Conservation (phyloP, 495 filamentous ascomycete genomes). For the Xylaria venustula region DNA sequence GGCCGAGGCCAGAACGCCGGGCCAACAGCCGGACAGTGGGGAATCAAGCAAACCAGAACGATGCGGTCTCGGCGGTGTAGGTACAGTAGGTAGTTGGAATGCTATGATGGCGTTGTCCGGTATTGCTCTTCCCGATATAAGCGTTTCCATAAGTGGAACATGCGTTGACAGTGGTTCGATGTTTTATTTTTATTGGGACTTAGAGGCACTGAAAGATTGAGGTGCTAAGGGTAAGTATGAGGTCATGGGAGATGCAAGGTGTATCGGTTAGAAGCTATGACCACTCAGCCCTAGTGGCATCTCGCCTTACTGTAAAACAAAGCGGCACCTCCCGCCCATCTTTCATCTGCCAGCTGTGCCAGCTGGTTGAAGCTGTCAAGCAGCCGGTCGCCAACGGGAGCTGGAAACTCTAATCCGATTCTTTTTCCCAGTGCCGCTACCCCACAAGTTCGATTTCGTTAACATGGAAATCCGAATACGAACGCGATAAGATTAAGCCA, state of each 20-base stretch:
- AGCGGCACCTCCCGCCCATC: too few species aligned
- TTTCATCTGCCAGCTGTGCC: too few species aligned
- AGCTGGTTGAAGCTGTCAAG: background rate
- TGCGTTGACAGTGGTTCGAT: conserved; percentile 14
- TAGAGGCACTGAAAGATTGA: background rate
- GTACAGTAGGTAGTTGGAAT: too few species aligned
- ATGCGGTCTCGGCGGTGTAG: background rate
- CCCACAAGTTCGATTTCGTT: background rate
- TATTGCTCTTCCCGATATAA: background rate
- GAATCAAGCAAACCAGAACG: background rate
- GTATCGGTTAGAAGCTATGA: conserved; percentile 7
- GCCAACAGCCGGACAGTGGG: background rate
- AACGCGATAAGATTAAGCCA: conserved; percentile 12
- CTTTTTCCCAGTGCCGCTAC: background rate
- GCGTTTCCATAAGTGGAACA: conserved; percentile 8
- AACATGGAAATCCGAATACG: conserved; percentile 16
- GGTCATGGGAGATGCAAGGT: background rate
- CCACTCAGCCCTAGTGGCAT: background rate
- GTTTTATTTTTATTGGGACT: background rate
- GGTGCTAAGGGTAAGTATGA: background rate
- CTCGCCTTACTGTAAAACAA: too few species aligned
- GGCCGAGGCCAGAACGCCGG: background rate
- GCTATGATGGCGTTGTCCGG: background rate
- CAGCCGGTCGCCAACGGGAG: background rate
- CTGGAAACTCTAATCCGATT: background rate